Evolutionary conservation across 2,329 filamentous ascomycete species (phyloP).

Genomic region (Botrytis tulipae): DNA sequence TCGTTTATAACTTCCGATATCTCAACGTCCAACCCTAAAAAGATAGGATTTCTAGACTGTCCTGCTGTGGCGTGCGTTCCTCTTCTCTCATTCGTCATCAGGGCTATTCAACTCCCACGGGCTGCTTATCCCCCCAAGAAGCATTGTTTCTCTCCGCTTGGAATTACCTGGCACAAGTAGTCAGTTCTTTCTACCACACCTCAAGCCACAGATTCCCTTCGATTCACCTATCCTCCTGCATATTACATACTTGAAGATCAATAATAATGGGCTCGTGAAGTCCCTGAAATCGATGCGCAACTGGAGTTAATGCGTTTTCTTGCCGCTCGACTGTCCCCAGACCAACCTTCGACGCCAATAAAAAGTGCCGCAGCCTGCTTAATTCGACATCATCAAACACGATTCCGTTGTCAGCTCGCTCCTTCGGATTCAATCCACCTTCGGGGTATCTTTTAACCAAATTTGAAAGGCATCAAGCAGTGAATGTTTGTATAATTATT

Average conservation of each 20-base stretch:
- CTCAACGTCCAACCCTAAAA: conserved; percentile 25
- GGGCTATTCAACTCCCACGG: conserved; percentile 32
- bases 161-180: conserved; percentile 30
- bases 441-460: not conserved
- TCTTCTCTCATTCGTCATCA: conserved; percentile 32
- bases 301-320: conserved; percentile 12
- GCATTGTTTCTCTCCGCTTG: conserved; percentile 30
- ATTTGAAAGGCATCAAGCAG: conserved; percentile 17
- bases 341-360: conserved; percentile 18
- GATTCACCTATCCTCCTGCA: conserved; percentile 27
- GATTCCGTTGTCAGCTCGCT: conserved; percentile 15
- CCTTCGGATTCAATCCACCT: conserved; percentile 12
- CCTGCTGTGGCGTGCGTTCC: conserved; percentile 33
- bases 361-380: conserved; percentile 19
- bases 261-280: conserved; percentile 28
- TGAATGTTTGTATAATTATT: conserved; percentile 14
- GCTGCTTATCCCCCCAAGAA: conserved; percentile 32
- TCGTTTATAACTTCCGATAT: conserved; percentile 21
- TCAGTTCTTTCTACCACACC: conserved; percentile 28
- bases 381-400: conserved; percentile 8
- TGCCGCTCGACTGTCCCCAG: conserved; percentile 17
- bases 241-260: conserved; percentile 27
- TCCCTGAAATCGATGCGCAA: conserved; percentile 24
- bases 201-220: conserved; percentile 33
- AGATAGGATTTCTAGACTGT: conserved; percentile 22